Conservation (phyloP, 345 rosid species). For the Eucalyptus pauciflora region DNA sequence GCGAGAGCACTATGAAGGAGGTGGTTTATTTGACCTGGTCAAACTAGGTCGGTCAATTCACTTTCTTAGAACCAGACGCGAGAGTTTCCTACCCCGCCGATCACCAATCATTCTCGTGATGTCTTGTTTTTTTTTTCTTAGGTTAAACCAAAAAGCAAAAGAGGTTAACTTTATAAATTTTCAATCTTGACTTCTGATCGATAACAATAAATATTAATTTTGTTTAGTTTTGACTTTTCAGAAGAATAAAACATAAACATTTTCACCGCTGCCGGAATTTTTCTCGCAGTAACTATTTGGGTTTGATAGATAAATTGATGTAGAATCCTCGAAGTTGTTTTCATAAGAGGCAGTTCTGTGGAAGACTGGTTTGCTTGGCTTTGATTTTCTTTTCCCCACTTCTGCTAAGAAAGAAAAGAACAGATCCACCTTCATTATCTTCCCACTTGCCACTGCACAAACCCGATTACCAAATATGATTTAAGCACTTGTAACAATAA, state of each 20-base stretch:
- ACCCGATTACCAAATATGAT: background rate
- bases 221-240: background rate
- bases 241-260: background rate
- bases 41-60: background rate
- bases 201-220: background rate
- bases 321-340: background rate
- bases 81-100: background rate
- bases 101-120: background rate
- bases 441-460: background rate
- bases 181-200: background rate
- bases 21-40: background rate
- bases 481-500: too few species aligned
- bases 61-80: background rate
- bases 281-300: background rate
- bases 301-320: background rate
- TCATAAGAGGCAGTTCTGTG: background rate
- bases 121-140: background rate
- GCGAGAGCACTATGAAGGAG: background rate
- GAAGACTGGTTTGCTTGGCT: background rate
- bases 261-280: background rate
- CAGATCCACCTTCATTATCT: background rate
- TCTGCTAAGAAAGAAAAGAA: background rate
- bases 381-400: background rate
- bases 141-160: background rate
- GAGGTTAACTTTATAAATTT: background rate